Conservation (phyloP, 1,284 basidiomycete genomes). For the Irpex lacteus region DNA sequence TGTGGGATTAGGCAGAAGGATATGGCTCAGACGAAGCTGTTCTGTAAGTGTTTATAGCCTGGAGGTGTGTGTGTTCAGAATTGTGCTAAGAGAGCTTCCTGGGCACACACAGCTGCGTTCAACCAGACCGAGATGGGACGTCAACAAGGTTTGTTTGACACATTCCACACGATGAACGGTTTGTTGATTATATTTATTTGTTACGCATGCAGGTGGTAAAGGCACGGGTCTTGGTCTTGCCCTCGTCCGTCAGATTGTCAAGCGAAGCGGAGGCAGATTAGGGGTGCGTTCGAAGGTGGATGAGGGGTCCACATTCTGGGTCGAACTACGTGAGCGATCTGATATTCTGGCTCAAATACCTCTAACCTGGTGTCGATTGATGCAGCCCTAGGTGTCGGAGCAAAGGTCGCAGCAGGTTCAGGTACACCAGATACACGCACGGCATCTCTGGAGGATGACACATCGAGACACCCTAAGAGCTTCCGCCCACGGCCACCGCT, state of each 20-base stretch:
- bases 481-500: not conserved
- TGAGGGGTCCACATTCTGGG: constrained; percentile 75
- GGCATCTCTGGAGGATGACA: not conserved
- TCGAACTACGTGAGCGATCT: constrained; percentile 59
- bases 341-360: not conserved
- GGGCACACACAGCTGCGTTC: constrained; percentile 51
- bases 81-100: too few species aligned
- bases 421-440: not conserved
- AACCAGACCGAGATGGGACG: constrained; percentile 81
- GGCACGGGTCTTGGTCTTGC: constrained; percentile 88
- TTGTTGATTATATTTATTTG: too few species aligned
- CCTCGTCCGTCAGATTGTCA: constrained; percentile 86
- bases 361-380: constrained; percentile 13
- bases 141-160: constrained; percentile 52
- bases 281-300: constrained; percentile 66
- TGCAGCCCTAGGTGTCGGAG: constrained; percentile 37
- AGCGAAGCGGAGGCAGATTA: constrained; percentile 75
- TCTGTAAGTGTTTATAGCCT: constrained; percentile 55
- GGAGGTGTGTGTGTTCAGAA: too few species aligned
- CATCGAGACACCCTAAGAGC: not conserved
- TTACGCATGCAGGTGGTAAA: constrained; percentile 56
- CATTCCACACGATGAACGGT: too few species aligned
- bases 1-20: constrained; percentile 73
- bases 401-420: constrained; percentile 11
- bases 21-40: constrained; percentile 71